Evolutionary conservation across 139 green algal species (phyloP).

Genomic region (Picochlorum sp.): DNA sequence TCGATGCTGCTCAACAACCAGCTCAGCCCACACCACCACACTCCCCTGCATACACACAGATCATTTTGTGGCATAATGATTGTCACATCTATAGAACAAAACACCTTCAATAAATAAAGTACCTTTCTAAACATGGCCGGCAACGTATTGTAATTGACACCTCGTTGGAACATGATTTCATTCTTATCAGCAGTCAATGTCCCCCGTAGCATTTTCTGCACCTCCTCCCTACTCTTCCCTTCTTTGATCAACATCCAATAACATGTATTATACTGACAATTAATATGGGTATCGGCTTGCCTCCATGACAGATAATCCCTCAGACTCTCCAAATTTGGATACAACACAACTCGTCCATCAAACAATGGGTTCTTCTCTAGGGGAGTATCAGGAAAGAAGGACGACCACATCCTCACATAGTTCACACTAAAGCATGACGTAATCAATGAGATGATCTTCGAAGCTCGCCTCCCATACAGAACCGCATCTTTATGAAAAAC

Average conservation of each 20-base stretch:
- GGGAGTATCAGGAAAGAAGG: slow-evolving; percentile 36
- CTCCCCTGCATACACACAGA: slow-evolving; percentile 60
- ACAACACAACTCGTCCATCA: slow-evolving; percentile 80
- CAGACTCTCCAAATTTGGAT: slow-evolving; percentile 57
- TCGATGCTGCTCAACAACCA: slow-evolving; percentile 32
- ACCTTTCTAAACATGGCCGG: slow-evolving; percentile 83
- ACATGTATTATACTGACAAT: slow-evolving; percentile 96
- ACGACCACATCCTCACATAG: slow-evolving; percentile 73
- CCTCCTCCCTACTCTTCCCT: slow-evolving; percentile 45
- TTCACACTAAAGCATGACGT: slow-evolving; percentile 72
- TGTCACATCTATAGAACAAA: too few relatives aligned
- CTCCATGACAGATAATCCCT: slow-evolving; percentile 89
- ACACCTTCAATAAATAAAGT: not conserved
- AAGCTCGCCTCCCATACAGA: slow-evolving; percentile 61
- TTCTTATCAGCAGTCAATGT: slow-evolving; percentile 80
- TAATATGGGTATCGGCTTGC: slow-evolving; percentile 91
- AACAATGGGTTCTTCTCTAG: slow-evolving; percentile 72
- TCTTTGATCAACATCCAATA: slow-evolving; percentile 83
- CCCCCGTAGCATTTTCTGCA: slow-evolving; percentile 60
- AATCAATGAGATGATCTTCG: slow-evolving; percentile 81
- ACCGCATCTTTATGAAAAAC: slow-evolving; percentile 49
- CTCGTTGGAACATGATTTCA: slow-evolving; percentile 73
- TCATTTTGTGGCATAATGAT: slow-evolving; percentile 78
- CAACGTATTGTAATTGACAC: slow-evolving; percentile 86
- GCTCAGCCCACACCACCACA: slow-evolving; percentile 31